phyloP scores from a whole-genome alignment of 2,329 filamentous ascomycete genomes.

The Juglanconis sp. region DNA sequence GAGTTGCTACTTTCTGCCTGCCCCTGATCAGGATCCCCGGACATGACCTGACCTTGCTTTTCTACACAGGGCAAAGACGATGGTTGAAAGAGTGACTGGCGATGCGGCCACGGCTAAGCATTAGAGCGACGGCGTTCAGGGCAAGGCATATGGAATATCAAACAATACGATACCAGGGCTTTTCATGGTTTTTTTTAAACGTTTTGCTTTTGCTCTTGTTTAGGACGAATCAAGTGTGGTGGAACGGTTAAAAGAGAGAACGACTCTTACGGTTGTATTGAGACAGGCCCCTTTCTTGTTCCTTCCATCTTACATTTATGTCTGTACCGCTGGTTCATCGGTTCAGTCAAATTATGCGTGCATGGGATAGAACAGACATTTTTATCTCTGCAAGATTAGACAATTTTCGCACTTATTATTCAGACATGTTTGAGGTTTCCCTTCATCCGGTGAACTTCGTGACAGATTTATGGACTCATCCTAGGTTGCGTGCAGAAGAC shows the following conservation, averaged over 20 bases:
- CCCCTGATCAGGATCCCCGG: background rate
- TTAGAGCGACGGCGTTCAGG: slow-evolving; percentile 44
- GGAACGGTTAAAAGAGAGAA: background rate
- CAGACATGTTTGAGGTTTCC: too few species aligned
- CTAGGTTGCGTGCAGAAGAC: too few species aligned
- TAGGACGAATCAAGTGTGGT: background rate
- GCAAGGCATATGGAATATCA: background rate
- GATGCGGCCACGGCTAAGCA: slow-evolving; percentile 65
- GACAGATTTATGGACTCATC: too few species aligned
- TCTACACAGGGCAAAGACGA: slow-evolving; percentile 57
- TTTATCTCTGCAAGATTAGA: too few species aligned
- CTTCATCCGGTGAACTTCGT: too few species aligned
- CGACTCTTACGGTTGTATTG: too few species aligned
- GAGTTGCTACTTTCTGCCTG: slow-evolving; percentile 41
- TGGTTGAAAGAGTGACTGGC: slow-evolving; percentile 65
- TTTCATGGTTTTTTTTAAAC: background rate
- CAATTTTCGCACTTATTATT: too few species aligned
- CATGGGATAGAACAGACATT: too few species aligned
- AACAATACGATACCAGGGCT: background rate
- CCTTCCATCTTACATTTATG: too few species aligned
- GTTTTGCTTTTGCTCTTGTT: background rate
- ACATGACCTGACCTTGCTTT: slow-evolving; percentile 16
- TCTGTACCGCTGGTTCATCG: too few species aligned
- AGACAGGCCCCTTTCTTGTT: too few species aligned
- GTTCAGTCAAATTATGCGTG: too few species aligned